Evolutionary conservation across 2,329 filamentous ascomycete genomes (phyloP), one percentile per base, ranked within the genome.

Genomic region (Exophiala oligosperma): DNA sequence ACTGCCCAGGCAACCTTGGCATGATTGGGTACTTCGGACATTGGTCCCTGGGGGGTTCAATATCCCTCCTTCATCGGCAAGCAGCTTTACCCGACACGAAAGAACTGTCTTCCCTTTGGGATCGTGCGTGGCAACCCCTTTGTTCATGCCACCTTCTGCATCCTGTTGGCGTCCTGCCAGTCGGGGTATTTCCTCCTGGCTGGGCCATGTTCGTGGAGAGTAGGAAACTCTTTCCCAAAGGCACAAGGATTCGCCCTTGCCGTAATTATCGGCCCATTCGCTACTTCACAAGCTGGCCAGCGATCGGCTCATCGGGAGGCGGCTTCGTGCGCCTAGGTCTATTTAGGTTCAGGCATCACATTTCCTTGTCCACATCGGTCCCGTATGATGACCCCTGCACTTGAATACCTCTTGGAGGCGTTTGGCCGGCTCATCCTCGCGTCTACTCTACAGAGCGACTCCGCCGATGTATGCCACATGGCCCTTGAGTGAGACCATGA

Each of bases 111-210:
- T 38, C 29, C 24, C 29, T 26, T 38, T 35, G 11, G 6, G 9
- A 2, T 35, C 32, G 32, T 35, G 32, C 32, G 32, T 35, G 32
- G 32, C 32, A 9, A 17, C 17, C 9, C 32, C 32, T 35, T 11
- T 11, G 2, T 6, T 35, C 32, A 9, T 9, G 7, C 6, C 4
- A 1, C 11, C 8, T 35, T 11, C 32, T 35, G 32, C 32, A 17
- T 29, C 44, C 41, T 24, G 24, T 41, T 37, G 37, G 40, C 26
- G 35, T n/a, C 55, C 55, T 38, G 37, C 63, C 53, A 61, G 52
- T 61, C 58, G 63, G 58, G 59, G 56, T 24, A 58, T 60, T 61
- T 38, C 51, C 52, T 56, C 56, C 40, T 58, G 28, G 48, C 48
- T 54, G 57, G 37, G 54, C 4, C 38, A 32, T 41, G 49, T 12